Base-by-base conservation (phyloP, 192 early-diverging fungal genomes). In the Chytriomyces sp. region DNA sequence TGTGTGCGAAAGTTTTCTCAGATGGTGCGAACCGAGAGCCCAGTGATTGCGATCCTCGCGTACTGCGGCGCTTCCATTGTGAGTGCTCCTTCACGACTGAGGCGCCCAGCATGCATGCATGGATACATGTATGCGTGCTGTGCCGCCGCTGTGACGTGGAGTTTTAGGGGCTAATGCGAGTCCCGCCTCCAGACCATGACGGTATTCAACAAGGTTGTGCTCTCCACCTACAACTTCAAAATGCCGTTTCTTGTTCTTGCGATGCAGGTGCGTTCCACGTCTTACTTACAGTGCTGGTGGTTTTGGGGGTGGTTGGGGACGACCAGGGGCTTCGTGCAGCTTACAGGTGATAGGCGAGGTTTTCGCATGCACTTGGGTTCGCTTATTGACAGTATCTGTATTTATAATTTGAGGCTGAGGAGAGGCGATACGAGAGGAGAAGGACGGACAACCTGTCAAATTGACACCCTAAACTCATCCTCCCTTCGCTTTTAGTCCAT, bases 11-110 rank as follows among this genome's bases (percentile, higher is more conserved):
- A n/a, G n/a, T n/a, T n/a, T n/a, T n/a, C n/a, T n/a, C n/a, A n/a
- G n/a, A 61, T 61, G 26, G 22, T 36, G 32, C 32, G 38, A 17
- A 61, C 12, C 12, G 59, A 61, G 59, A 32, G 26, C 14, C 65
- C 86, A 32, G 80, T 84, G n/a, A 67, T 90, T 41, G 93, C 93
- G 44, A 93, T 97, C 60, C 49, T 89, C 33, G 88, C 89, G 68
- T 98, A 98, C 79, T 98, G 95, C 84, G 82, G 74, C 53, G 88
- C 93, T 41, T 94, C 92, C 63, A 95, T 95, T 58, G 82, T 91
- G 41, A 70, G 62, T 61, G 12, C 26, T n/a, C n/a, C n/a, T n/a
- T n/a, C n/a, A n/a, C n/a, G n/a, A n/a, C n/a, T n/a, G 58, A 14
- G 28, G 28, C 10, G 10, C 10, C 44, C 44, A n/a, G 44, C 10